Evolutionary conservation across 2,329 filamentous ascomycete genomes (phyloP), one percentile per base, ranked within the genome.

Genomic region (Xylariaceae sp.): DNA sequence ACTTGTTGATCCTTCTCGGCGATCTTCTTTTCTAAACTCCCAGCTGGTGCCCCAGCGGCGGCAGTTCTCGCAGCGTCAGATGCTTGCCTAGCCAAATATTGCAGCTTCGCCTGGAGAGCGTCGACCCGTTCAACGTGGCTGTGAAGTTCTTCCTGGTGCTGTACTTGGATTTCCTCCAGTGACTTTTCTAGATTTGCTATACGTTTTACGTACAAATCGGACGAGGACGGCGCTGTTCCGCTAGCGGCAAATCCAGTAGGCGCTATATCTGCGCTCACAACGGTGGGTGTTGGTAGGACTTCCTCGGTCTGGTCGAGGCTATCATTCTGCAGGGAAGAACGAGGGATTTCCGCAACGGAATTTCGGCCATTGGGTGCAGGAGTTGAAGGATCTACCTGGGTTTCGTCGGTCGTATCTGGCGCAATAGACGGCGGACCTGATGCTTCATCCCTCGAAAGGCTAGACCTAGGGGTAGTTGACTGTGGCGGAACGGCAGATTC

Each of bases 1-100:
- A 98, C 96, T 70, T 90, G 90, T 65, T 93, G 88, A 66, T 98
- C 93, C 69, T 92, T 96, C 67, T 96, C 92, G 1, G 91, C 89
- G 14, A 98, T 73, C 68, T 90, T 92, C 71, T 88, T 90, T 62
- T 96, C 90, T 1, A 80, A 54, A 53, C 87, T 90, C 5, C 89
- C 89, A 0, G 83, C 70, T 2, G 83, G 77, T 0, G 89, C 85
- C 20, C 81, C 77, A n/a, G 81, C 76, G 2, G 85, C 86, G 6
- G 86, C 82, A 63, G 86, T 84, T 67, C 87, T 89, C 1, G 95
- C 91, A 0, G 88, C 81, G 29, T 93, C 88, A 0, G 89, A 85
- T 12, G 90, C 88, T 68, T 93, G 89, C 59, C 89, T 89, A 2
- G 93, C 88, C 12, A 99, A 78, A 68, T 96, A 97, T 63, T 93